These are phyloP conservation scores for Collybiopsis confluens DNA, from an alignment of 768 basidiomycete genomes.

Conservation along the genomic window DNA sequence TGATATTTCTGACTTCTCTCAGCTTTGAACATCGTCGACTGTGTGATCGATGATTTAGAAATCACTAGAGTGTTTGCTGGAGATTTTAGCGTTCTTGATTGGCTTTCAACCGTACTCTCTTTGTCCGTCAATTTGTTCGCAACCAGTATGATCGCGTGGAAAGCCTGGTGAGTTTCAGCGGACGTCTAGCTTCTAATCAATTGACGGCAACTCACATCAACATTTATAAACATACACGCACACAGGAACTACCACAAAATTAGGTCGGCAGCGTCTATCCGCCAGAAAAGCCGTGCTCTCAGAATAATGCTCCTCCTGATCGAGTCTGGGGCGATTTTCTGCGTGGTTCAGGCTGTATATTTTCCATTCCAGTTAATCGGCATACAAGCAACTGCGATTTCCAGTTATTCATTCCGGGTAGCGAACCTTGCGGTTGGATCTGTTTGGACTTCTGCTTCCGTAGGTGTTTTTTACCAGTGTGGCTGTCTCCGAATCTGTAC, in stretches of 20 bases:
- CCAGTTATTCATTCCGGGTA: not conserved
- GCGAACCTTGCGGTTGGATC: not conserved
- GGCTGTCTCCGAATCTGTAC: too few species aligned
- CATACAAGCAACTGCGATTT: too few species aligned
- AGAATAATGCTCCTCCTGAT: not conserved
- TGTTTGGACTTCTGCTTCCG: not conserved
- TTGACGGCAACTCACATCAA: too few species aligned
- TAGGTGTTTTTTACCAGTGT: not conserved
- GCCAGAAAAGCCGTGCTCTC: too few species aligned
- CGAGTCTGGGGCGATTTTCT: not conserved
- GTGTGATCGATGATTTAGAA: not conserved
- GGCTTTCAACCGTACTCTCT: not conserved
- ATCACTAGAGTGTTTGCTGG: not conserved
- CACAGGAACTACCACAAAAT: too few species aligned
- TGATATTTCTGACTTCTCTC: not conserved
- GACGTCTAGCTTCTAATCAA: too few species aligned
- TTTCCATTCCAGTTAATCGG: not conserved
- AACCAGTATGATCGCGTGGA: not conserved
- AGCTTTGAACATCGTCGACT: not conserved
- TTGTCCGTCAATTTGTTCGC: not conserved
- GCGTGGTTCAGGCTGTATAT: not conserved
- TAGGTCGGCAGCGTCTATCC: too few species aligned
- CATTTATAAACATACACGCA: not conserved
- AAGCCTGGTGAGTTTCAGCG: not conserved
- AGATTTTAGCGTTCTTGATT: not conserved